Conservation (phyloP, 768 basidiomycete genomes). For the Postia placenta region DNA sequence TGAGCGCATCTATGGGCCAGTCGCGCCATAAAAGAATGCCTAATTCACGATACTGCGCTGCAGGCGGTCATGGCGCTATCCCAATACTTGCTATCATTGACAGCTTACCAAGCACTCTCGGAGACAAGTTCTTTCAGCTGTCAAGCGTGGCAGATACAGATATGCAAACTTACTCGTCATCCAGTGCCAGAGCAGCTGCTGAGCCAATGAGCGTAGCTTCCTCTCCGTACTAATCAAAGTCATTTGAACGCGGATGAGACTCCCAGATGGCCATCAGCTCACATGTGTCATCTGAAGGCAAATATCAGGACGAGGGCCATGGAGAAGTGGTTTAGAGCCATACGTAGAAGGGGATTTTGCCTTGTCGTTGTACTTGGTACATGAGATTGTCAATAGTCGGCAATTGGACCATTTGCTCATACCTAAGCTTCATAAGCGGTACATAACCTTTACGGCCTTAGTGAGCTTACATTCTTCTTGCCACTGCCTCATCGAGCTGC, state of each 20-base stretch:
- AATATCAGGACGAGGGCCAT: too few relatives aligned
- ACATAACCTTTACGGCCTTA: too few relatives aligned
- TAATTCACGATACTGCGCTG: slow-evolving; percentile 90
- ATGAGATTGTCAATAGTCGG: slow-evolving; percentile 85
- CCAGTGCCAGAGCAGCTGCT: slow-evolving; percentile 73
- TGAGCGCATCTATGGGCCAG: slow-evolving; percentile 70
- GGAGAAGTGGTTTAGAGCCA: slow-evolving; percentile 20
- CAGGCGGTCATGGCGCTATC: not conserved
- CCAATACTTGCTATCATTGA: not conserved
- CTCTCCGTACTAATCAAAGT: slow-evolving; percentile 56
- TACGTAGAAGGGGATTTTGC: slow-evolving; percentile 88
- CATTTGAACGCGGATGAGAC: not conserved
- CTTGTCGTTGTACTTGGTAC: slow-evolving; percentile 90
- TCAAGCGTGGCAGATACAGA: not conserved
- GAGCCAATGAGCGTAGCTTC: slow-evolving; percentile 88
- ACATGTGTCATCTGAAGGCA: slow-evolving; percentile 3
- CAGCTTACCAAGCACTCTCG: slow-evolving; percentile 65
- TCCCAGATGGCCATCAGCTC: too few relatives aligned
- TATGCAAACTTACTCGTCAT: slow-evolving; percentile 67
- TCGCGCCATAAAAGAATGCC: slow-evolving; percentile 88
- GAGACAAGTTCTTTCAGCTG: not conserved
- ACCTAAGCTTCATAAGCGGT: slow-evolving; percentile 46
- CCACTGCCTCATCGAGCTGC: slow-evolving; percentile 64
- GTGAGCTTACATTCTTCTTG: slow-evolving; percentile 52
- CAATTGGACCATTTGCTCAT: slow-evolving; percentile 72